Evolutionary conservation across 495 filamentous ascomycete species (phyloP).

Genomic region (Talaromyces adpressus): DNA sequence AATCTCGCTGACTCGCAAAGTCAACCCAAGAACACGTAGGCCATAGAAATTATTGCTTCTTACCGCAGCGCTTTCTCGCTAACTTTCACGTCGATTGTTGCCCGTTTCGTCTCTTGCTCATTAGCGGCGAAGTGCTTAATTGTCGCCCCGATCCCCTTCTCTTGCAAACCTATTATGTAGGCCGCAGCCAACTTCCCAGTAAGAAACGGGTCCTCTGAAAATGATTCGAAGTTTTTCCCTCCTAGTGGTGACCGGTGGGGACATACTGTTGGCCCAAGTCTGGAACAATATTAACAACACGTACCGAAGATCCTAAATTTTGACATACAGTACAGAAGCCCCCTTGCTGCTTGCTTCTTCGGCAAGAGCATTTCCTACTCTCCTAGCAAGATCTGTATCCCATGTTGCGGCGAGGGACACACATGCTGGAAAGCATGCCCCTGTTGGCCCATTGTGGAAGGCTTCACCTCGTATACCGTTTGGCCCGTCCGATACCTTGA

Average conservation of each 20-base stretch:
- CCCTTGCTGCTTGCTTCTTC: constrained; percentile 55
- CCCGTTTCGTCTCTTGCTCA: constrained; percentile 61
- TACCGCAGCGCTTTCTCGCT: constrained; percentile 51
- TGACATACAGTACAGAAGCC: constrained; percentile 28
- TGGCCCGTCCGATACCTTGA: constrained; percentile 55
- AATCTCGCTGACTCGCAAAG: constrained; percentile 46
- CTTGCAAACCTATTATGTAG: background rate
- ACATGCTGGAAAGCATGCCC: constrained; percentile 52
- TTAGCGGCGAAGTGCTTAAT: constrained; percentile 70
- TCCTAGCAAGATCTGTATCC: constrained; percentile 46
- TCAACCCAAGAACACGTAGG: background rate
- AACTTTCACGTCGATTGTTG: constrained; percentile 52
- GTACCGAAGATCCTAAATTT: background rate
- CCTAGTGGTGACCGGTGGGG: constrained; percentile 63
- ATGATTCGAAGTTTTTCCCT: constrained; percentile 63
- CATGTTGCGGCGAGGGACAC: constrained; percentile 54
- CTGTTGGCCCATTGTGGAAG: constrained; percentile 63
- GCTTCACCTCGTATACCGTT: constrained; percentile 66
- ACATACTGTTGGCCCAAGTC: constrained; percentile 66
- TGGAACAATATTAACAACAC: constrained; percentile 26
- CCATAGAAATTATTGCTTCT: background rate
- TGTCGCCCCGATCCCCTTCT: constrained; percentile 41
- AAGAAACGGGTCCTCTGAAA: constrained; percentile 64
- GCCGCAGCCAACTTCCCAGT: constrained; percentile 44
- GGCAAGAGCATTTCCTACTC: constrained; percentile 49